Conservation (phyloP, 352 stramenopile genomes). For the Phytophthora palmivora region DNA sequence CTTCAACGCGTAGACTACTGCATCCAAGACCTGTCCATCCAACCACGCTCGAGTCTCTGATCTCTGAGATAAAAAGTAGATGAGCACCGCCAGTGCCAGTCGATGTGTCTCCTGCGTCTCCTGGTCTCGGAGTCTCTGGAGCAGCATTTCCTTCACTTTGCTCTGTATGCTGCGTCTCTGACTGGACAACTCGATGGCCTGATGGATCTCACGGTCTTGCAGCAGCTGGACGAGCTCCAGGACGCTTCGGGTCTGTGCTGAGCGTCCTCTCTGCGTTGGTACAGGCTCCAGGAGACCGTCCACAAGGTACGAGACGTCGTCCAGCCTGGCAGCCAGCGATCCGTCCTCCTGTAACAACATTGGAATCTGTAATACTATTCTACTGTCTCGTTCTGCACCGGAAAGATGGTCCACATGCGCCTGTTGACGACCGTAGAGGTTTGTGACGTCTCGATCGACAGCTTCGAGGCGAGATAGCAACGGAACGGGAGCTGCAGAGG, state of each 20-base stretch:
- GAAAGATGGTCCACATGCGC: constrained; percentile 41
- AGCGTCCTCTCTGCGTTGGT: constrained; percentile 2
- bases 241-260: constrained; percentile 36
- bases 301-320: constrained; percentile 69
- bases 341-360: constrained; percentile 71
- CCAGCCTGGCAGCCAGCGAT: constrained; percentile 50
- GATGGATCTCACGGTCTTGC: constrained; percentile 38
- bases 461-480: constrained; percentile 30
- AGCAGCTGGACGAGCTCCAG: constrained; percentile 52
- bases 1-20: constrained; percentile 36
- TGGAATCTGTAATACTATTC: constrained; percentile 47
- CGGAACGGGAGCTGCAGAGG: not conserved
- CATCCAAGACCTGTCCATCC: constrained; percentile 41
- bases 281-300: constrained; percentile 48
- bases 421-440: constrained; percentile 62
- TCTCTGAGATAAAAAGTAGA: constrained; percentile 46
- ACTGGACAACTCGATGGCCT: constrained; percentile 43
- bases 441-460: constrained; percentile 34
- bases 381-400: constrained; percentile 9
- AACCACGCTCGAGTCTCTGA: constrained; percentile 46
- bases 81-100: constrained; percentile 45
- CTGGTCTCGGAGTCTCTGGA: constrained; percentile 13
- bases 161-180: constrained; percentile 23
- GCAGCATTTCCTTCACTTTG: constrained; percentile 47
- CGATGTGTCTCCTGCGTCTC: constrained; percentile 4